Conservation (phyloP, 2,329 filamentous ascomycete genomes). For the Lachnellula arida region DNA sequence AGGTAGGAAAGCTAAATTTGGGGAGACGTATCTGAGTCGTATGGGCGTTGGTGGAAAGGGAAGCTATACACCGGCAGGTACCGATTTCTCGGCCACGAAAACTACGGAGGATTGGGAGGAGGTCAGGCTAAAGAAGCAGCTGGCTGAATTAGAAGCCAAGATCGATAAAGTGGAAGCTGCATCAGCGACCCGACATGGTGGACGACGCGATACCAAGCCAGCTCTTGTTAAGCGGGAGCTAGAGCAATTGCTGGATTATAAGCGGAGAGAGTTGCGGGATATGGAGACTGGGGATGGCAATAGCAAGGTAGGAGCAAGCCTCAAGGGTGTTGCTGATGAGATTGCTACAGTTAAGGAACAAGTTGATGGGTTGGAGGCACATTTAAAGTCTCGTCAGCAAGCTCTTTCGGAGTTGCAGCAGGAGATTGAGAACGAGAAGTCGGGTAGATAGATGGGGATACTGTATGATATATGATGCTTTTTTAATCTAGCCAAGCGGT, state of each 20-base stretch:
- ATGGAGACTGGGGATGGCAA: constrained; percentile 67
- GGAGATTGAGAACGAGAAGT: constrained; percentile 85
- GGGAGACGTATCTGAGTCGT: constrained; percentile 90
- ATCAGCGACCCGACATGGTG: constrained; percentile 58
- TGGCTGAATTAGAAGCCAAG: constrained; percentile 83
- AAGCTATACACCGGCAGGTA: constrained; percentile 76
- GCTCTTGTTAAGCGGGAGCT: constrained; percentile 91
- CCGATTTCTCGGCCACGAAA: constrained; percentile 81
- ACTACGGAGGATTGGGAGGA: constrained; percentile 96
- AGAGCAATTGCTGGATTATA: constrained; percentile 92
- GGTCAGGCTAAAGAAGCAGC: constrained; percentile 87
- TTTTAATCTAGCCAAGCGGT: constrained; percentile 4
- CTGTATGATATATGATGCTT: background rate
- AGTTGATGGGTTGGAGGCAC: constrained; percentile 81
- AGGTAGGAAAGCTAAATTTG: constrained; percentile 93
- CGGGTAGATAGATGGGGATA: constrained; percentile 38
- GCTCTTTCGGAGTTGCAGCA: constrained; percentile 70
- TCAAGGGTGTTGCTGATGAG: constrained; percentile 80
- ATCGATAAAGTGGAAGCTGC: constrained; percentile 76
- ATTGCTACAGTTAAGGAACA: constrained; percentile 89
- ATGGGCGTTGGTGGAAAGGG: constrained; percentile 73
- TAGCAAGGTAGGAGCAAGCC: constrained; percentile 62
- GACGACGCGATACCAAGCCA: constrained; percentile 72
- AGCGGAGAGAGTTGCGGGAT: constrained; percentile 72
- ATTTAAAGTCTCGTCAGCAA: constrained; percentile 71